Base-by-base conservation (phyloP, 1,139 yeast species). In the Starmera stellimalicola region DNA sequence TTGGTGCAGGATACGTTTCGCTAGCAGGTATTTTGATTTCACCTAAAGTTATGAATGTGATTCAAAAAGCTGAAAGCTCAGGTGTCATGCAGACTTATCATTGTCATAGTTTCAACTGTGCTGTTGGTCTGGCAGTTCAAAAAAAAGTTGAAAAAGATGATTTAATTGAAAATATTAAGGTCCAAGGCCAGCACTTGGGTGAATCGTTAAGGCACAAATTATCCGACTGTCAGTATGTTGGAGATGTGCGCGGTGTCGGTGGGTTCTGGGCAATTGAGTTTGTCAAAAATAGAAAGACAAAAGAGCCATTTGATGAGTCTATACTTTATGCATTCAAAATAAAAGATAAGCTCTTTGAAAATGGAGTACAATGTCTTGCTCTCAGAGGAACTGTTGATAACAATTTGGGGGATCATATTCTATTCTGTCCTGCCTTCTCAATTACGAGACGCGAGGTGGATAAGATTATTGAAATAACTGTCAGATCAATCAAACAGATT, bases 1-100 rank as follows among this genome's bases (percentile, higher is more conserved):
- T 75, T 37, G 81, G 80, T 39, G 70, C 77, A 5, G 82, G 82
- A n/a, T 70, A 64, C 40, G 75, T 70, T 24, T 72, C 81, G 29
- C 68, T 74, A 50, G 78, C 81, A 16, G 79, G 78, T 38, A 62
- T 74, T 30, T 57, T 75, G 38, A 54, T 74, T 8, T 62, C 75
- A 12, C 76, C 78, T 35, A 62, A 63, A 42, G 56, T 74, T 33
- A 44, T 44, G 46, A 37, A 40, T 12, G 36, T 37, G 10, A 41
- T 57, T 36, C 57, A 66, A 25, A 67, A 57, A 6, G 66, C 62
- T 42, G 58, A 63, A 16, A 38, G 39, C 17, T 60, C 73, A 33
- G 37, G 58, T 27, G 79, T 80, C 36, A 74, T 68, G 35, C 78
- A 73, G 52, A 74, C 81, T 9, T 74, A 73, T 49, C 70, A 74